Percentiles rank a stretch among this genome's conserved stretches.
Conservation (phyloP, 192 early-diverging fungal genomes). For the Funneliformis mosseae region DNA sequence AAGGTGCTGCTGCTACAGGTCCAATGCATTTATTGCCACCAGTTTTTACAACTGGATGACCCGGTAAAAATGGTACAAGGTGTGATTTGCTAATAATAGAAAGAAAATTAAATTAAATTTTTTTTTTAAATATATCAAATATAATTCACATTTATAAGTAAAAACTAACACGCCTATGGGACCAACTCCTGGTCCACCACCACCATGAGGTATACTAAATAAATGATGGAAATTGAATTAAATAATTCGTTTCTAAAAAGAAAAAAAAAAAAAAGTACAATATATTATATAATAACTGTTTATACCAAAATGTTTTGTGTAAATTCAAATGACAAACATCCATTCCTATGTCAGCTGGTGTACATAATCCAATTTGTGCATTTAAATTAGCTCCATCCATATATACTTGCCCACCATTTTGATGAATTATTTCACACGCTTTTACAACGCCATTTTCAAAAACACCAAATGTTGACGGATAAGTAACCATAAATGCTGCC, state of each 20-base stretch:
- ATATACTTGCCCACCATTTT: constrained; percentile 96
- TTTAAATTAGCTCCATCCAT: constrained; percentile 97
- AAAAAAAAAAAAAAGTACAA: not conserved
- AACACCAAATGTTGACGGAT: constrained; percentile 98
- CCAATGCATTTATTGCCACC: constrained; percentile 82
- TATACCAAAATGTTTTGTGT: constrained; percentile 88
- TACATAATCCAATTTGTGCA: constrained; percentile 82
- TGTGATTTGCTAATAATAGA: constrained; percentile 67
- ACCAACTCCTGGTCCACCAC: constrained; percentile 98
- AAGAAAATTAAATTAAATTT: not conserved
- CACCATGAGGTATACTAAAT: constrained; percentile 94
- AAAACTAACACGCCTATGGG: constrained; percentile 83
- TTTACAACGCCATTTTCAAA: constrained; percentile 90
- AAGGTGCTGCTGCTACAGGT: constrained; percentile 95
- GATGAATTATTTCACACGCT: constrained; percentile 91
- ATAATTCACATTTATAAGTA: constrained; percentile 6
- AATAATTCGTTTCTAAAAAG: not conserved
- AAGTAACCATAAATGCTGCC: constrained; percentile 98
- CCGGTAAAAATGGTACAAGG: constrained; percentile 89
- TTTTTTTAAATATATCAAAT: not conserved
- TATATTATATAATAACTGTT: not conserved
- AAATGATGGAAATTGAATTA: not conserved
- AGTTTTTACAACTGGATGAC: constrained; percentile 79
- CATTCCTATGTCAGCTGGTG: constrained; percentile 93
- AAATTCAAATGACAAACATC: constrained; percentile 99